Evolutionary conservation across 2,329 filamentous ascomycete genomes (phyloP).

Genomic region (Pseudogymnoascus pannorum): DNA sequence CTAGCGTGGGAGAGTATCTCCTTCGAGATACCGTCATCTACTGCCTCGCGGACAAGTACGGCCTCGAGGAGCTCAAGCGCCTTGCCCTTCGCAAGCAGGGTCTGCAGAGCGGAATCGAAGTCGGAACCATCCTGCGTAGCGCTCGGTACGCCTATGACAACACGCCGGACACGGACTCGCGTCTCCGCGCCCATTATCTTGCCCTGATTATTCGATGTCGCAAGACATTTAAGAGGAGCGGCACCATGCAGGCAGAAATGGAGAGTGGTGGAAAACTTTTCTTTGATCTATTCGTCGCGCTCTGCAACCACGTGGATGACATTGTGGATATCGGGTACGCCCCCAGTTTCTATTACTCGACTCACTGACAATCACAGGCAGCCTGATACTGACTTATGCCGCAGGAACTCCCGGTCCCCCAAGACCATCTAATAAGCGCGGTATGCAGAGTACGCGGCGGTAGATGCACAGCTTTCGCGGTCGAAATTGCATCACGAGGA

Average conservation of each 20-base stretch:
- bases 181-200: constrained; percentile 92
- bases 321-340: constrained; percentile 67
- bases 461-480: constrained; percentile 26
- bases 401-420: constrained; percentile 44
- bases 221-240: constrained; percentile 95
- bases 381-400: constrained; percentile 18
- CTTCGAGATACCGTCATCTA: constrained; percentile 92
- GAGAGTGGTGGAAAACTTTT: constrained; percentile 88
- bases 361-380: constrained; percentile 18
- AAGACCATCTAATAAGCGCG: constrained; percentile 40
- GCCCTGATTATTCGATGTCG: constrained; percentile 95
- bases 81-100: constrained; percentile 92
- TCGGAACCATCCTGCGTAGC: constrained; percentile 82
- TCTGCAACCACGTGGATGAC: constrained; percentile 98
- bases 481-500: constrained; percentile 25
- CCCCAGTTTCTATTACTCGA: constrained; percentile 14
- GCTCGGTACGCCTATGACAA: constrained; percentile 94
- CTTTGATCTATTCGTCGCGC: constrained; percentile 96
- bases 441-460: constrained; percentile 21
- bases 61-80: constrained; percentile 84
- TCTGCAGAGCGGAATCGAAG: constrained; percentile 84
- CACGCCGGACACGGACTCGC: constrained; percentile 87
- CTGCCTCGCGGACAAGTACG: constrained; percentile 85
- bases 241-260: constrained; percentile 99
- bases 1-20: constrained; percentile 65